Conservation (phyloP, 2,329 filamentous ascomycete species). For the Calcarisporium arbuscula region DNA sequence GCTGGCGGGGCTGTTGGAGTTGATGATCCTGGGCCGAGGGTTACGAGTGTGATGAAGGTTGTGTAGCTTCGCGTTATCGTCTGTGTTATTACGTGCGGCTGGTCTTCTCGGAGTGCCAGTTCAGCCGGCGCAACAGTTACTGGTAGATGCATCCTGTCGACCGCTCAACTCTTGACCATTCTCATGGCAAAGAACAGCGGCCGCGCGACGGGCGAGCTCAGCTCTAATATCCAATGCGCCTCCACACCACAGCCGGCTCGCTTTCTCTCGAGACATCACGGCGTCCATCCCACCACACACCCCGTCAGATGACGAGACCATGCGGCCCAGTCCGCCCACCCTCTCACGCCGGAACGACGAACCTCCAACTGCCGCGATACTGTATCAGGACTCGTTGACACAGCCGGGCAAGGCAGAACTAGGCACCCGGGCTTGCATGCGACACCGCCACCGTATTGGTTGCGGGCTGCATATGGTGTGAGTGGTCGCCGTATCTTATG, state of each 20-base stretch:
- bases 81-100: conserved; percentile 28
- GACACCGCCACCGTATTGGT: too few relatives aligned
- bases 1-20: conserved; percentile 8
- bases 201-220: neutral
- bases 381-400: too few relatives aligned
- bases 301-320: conserved; percentile 13
- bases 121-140: conserved; percentile 12
- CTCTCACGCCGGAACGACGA: too few relatives aligned
- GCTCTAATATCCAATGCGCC: too few relatives aligned
- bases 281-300: conserved; percentile 7
- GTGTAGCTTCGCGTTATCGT: conserved; percentile 25
- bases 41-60: conserved; percentile 31
- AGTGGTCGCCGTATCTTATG: too few relatives aligned
- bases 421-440: too few relatives aligned
- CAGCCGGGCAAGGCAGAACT: too few relatives aligned
- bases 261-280: too few relatives aligned
- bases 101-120: conserved; percentile 17
- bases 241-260: neutral
- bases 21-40: conserved; percentile 14
- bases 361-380: too few relatives aligned
- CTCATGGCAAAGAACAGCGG: neutral
- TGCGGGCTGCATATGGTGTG: too few relatives aligned
- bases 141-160: too few relatives aligned
- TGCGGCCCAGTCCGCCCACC: conserved; percentile 10
- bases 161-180: neutral